Base-by-base conservation (phyloP, 2,329 filamentous ascomycete genomes). In the Conoideocrella luteorostrata region DNA sequence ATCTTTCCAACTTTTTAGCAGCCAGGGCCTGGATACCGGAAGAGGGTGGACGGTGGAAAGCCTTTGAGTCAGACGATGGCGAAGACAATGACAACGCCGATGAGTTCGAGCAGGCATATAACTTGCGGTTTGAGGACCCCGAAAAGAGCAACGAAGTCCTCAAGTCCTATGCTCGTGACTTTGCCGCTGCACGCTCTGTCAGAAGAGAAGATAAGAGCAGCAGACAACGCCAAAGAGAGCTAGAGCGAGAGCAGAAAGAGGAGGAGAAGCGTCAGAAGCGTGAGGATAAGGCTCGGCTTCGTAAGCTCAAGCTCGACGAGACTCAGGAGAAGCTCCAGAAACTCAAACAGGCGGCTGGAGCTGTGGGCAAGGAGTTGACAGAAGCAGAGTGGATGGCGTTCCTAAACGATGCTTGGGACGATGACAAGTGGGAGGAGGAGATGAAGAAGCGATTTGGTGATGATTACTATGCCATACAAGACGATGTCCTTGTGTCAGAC, bases 1-100 rank as follows among this genome's bases (percentile, higher is more conserved):
- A 88, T 62, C 70, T 98, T n/a, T 91, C 88, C 43, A 95, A 96
- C 63, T 98, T 95, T 68, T 80, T 98, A 77, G 78, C 85, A n/a
- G 78, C 90, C 7, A 82, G 90, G 47, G 91, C 90, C 13, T 98
- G 93, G 93, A 77, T 91, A 6, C 80, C 86, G 0, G 76, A 77
- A 9, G 79, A 78, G 41, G 74, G 72, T 33, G 72, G 78, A 18
- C 76, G 77, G 33, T 89, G 87, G 65, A 74, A 90, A 54, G 86
- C 90, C 1, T 86, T 98, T 45, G 88, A 96, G 59, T 95, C 89
- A 0, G 93, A 98, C 53, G 89, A 96, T 0, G 90, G 93, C 51
- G 88, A 95, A 41, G 88, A 74, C 3, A 88, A 74, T 3, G 73
- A 88, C 39, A 81, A 86, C 23, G 90, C 90, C 21, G 91, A 97